Evolutionary conservation across 371 early-diverging fungal species (phyloP).

Genomic region (Mortierella sp.): DNA sequence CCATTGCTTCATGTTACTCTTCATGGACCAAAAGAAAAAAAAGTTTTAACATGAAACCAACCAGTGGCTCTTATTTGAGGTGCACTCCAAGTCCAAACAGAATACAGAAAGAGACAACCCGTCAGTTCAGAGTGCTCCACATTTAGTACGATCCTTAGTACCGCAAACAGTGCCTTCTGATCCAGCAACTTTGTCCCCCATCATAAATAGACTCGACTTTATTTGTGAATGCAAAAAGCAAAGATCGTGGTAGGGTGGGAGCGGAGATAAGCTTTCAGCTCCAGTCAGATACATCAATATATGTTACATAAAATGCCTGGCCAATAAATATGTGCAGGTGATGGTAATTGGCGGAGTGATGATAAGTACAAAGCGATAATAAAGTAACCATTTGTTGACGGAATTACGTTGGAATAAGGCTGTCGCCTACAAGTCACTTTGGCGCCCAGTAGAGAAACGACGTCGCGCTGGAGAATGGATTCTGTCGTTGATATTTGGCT

Average conservation of each 20-base stretch:
- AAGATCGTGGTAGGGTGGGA: background rate
- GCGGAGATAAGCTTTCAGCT: no score
- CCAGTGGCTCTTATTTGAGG: background rate
- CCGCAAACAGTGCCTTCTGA: no score
- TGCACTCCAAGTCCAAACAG: conserved; percentile 16
- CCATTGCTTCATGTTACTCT: conserved; percentile 4
- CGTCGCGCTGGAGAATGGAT: conserved; percentile 1
- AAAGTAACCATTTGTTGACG: background rate
- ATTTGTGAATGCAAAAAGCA: conserved; percentile 4
- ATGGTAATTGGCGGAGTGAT: no score
- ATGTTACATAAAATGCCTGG: background rate
- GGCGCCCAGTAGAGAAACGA: conserved; percentile 1
- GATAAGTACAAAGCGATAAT: background rate
- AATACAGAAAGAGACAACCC: background rate
- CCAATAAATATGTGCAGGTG: background rate
- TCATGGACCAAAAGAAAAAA: background rate
- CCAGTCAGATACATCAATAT: background rate
- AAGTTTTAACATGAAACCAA: background rate
- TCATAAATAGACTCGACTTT: background rate
- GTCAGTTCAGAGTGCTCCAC: no score
- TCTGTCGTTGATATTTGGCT: conserved; percentile 36
- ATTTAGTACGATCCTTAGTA: no score
- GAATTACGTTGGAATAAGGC: no score
- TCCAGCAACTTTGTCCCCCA: background rate
- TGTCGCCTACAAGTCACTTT: background rate